Evolutionary conservation across 2,329 filamentous ascomycete species (phyloP), one percentile per base, ranked within the genome.

Genomic region (Lachnellula subtilissima): DNA sequence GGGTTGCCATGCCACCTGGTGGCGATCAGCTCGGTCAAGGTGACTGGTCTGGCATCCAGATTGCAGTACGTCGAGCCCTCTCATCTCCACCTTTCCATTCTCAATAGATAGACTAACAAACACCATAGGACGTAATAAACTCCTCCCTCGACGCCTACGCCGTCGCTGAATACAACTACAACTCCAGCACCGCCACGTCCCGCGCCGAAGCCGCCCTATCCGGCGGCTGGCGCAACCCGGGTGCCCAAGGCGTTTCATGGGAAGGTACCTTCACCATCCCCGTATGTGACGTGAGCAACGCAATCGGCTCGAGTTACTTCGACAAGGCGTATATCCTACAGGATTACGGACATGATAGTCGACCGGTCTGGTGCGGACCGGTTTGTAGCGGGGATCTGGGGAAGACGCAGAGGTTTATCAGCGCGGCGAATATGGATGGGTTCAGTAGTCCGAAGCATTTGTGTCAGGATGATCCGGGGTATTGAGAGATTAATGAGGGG

Each of bases 261-360:
- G 49, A 51, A 42, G 49, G 49, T 7, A 51, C 49, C n/a, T 51
- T 42, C 37, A 51, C 49, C 11, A 51, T 51, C 40, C 49, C 49
- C 15, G 49, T 51, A 1, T 51, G 49, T 22, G 49, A 51, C 25
- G 49, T 51, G 1, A 11, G 40, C 15, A 9, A 11, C 6, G 40
- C 40, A 4, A 22, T 22, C 40, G 17, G 17, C 6, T 22, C 40
- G 9, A 8, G 2, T 17, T 43, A 6, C 19, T 43, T 22, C 40
- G 40, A 43, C 17, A 43, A 43, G 9, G 14, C 12, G 40, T 49
- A 32, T 15, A 49, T 32, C n/a, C 47, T 35, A 7, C 25, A 35
- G 23, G 14, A 36, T 11, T 36, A 49, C n/a, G 22, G 47, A 19
- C 35, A 49, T n/a, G 47, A 35, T 8, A n/a, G 12, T 36, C 23